Conservation (phyloP, 2,329 filamentous ascomycete genomes). For the Scedosporium dehoogii region DNA sequence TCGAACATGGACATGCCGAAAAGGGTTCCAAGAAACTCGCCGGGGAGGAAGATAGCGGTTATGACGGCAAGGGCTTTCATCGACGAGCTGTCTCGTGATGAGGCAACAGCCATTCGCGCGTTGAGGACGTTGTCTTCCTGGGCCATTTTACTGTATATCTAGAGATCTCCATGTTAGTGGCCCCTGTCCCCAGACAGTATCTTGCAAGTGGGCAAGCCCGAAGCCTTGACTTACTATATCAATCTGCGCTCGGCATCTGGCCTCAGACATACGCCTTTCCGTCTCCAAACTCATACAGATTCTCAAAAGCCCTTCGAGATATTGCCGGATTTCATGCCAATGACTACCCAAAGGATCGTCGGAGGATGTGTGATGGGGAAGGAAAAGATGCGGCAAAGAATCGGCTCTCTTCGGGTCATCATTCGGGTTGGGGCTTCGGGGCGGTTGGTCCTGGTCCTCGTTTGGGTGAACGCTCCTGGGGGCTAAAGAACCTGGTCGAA, state of each 20-base stretch:
- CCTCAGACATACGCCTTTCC: constrained; percentile 34
- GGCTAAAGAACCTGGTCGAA: constrained; percentile 9
- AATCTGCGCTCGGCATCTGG: constrained; percentile 34
- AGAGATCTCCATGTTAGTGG: background rate
- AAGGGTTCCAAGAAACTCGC: constrained; percentile 34
- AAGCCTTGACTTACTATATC: constrained; percentile 27
- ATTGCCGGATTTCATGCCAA: constrained; percentile 37
- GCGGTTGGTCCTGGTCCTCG: constrained; percentile 10
- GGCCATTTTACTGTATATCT: constrained; percentile 39
- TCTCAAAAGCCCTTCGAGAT: constrained; percentile 31
- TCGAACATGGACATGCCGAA: constrained; percentile 39
- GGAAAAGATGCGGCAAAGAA: background rate
- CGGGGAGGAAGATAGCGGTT: constrained; percentile 36
- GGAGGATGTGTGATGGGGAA: background rate
- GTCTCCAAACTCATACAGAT: constrained; percentile 35
- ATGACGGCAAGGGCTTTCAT: constrained; percentile 39
- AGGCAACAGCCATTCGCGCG: constrained; percentile 29
- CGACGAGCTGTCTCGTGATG: constrained; percentile 31
- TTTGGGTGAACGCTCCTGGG: constrained; percentile 5
- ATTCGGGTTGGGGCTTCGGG: constrained; percentile 7
- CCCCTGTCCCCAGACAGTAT: too few species aligned
- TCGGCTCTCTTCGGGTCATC: background rate
- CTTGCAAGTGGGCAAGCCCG: rapidly evolving
- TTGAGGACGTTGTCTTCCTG: constrained; percentile 38
- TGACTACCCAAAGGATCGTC: constrained; percentile 16